Percentiles rank a stretch among this genome's conserved stretches.
phyloP scores from a whole-genome alignment of 2,329 filamentous ascomycete species.

The Hortaea sp. region DNA sequence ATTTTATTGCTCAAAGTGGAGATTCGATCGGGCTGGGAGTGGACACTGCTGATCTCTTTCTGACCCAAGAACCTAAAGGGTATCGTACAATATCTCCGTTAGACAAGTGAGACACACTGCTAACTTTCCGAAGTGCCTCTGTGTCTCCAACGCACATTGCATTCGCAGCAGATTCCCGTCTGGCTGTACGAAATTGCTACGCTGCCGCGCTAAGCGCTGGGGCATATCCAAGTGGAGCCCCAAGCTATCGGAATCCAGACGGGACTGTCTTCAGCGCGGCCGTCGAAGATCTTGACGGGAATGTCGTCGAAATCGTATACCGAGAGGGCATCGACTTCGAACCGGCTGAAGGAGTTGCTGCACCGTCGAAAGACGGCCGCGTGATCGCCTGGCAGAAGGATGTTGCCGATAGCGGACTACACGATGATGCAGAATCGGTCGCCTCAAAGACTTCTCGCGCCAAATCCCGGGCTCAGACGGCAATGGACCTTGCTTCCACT shows the following conservation, averaged over 20 bases:
- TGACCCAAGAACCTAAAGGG: constrained; percentile 52
- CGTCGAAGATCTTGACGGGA: constrained; percentile 69
- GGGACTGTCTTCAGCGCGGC: constrained; percentile 52
- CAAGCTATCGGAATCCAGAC: constrained; percentile 42
- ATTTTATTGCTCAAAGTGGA: constrained; percentile 54
- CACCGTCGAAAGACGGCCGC: constrained; percentile 32
- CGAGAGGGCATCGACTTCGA: constrained; percentile 29
- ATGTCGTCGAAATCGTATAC: constrained; percentile 71
- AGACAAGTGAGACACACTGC: constrained; percentile 11
- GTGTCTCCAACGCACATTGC: constrained; percentile 33
- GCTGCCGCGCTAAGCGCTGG: constrained; percentile 57
- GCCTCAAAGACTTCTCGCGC: constrained; percentile 12
- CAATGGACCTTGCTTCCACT: constrained; percentile 15
- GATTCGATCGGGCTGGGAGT: constrained; percentile 53
- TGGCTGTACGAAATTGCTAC: constrained; percentile 63
- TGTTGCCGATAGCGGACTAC: constrained; percentile 20
- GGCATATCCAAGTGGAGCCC: constrained; percentile 48
- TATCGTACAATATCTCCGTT: constrained; percentile 19
- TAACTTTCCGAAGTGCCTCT: constrained; percentile 10
- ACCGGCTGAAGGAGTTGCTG: constrained; percentile 20
- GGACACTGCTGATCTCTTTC: constrained; percentile 52
- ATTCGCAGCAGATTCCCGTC: constrained; percentile 56
- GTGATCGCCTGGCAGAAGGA: constrained; percentile 38
- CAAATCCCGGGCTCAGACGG: constrained; percentile 16
- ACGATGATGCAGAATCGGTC: constrained; percentile 16